Base-by-base conservation (phyloP, 2,329 filamentous ascomycete species). In the Fusarium sp. region DNA sequence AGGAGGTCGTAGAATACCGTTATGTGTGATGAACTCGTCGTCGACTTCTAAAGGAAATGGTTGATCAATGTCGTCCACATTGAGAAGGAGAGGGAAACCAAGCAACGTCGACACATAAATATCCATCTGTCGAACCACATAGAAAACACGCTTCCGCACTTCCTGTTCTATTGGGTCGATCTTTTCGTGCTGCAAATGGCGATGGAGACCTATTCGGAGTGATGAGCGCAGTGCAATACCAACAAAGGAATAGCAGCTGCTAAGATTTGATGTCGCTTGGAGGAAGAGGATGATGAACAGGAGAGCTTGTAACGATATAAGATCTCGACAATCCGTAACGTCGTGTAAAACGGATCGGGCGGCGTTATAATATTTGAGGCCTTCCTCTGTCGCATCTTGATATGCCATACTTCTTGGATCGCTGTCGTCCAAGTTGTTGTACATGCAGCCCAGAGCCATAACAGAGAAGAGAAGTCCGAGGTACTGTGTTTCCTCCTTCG, bases 271-370 rank as follows among this genome's bases (percentile, higher is more conserved):
- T 3, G 93, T 92, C 4, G 91, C 89, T 75, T 96, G 93, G 2
- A 95, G 84, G 76, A 94, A 96, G 4, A 95, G 82, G 51, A 94
- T 91, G 86, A 94, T 92, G 77, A 93, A 94, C 22, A 94, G 81
- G 9, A 96, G 85, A 4, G 91, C 89, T 77, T 96, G 92, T 11
- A 95, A 82, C 2, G 92, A 92, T 22, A 85, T 87, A 45, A 95
- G 83, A 76, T 94, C 92, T 48, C 92, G 89, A 72, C 92, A 94
- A 64, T 91, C 88, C 2, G 88, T 88, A 45, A 90, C 83, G 66
- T 91, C 89, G 60, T 88, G 84, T 49, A 94, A 81, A 61, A 94
- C 83, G 45, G 87, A 82, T 58, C 91, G 87, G 7, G 92, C 88
- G 5, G 87, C 86, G 71, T 87, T 88, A 77, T 93, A 94, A 69